Percentiles rank a stretch among this genome's conserved stretches.
phyloP scores from a whole-genome alignment of 129 eudicot genomes.

The Cynara cardunculus region DNA sequence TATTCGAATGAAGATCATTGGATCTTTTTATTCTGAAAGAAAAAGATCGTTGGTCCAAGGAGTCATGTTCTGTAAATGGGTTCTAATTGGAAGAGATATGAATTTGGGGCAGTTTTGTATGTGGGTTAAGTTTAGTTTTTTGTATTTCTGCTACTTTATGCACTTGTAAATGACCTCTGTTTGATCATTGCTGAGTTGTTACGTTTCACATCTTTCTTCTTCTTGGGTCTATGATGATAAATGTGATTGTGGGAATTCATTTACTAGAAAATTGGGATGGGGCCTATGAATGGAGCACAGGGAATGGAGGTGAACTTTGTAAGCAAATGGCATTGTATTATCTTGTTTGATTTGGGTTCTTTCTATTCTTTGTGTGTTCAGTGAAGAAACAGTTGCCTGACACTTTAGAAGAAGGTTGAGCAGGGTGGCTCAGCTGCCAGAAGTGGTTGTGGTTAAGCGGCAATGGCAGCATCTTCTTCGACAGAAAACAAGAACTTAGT shows the following conservation, averaged over 20 bases:
- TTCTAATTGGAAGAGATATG: not conserved
- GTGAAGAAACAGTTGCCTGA: not conserved
- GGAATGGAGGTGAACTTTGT: not conserved
- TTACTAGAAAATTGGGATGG: not conserved
- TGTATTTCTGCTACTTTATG: not conserved
- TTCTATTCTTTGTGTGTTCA: constrained; percentile 3
- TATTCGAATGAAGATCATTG: not conserved
- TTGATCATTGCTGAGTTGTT: not conserved
- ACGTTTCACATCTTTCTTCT: not conserved
- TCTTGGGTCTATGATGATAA: not conserved
- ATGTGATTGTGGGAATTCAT: not conserved
- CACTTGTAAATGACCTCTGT: not conserved
- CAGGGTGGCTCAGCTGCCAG: not conserved
- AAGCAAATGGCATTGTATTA: not conserved
- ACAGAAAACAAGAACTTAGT: constrained; percentile 27
- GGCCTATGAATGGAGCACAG: not conserved
- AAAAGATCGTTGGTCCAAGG: no score
- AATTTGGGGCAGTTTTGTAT: constrained; percentile 13
- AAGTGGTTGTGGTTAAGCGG: constrained; percentile 22
- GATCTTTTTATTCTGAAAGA: not conserved
- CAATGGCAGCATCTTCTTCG: constrained; percentile 42
- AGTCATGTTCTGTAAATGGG: not conserved
- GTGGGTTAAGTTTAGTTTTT: not conserved
- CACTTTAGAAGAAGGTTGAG: not conserved
- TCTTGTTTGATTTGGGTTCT: not conserved